Evolutionary conservation across 2,329 filamentous ascomycete species (phyloP).

Genomic region (Fusarium miscanthi): DNA sequence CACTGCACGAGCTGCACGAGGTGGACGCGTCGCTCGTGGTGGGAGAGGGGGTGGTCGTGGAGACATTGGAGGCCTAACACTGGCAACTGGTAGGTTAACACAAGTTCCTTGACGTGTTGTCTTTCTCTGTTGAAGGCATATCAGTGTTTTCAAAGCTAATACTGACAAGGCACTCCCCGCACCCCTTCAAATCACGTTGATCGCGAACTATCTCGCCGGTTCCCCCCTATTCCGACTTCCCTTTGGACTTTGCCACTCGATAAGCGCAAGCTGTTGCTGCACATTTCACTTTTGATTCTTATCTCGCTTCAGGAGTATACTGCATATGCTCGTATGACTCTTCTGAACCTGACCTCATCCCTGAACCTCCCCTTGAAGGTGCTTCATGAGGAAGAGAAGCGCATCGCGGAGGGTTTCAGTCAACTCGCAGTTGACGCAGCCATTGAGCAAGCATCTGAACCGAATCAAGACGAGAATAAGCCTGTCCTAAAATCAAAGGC

Average conservation of each 20-base stretch:
- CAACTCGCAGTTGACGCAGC: conserved; percentile 70
- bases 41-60: conserved; percentile 47
- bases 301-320: conserved; percentile 83
- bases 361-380: conserved; percentile 73
- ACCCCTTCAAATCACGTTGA: conserved; percentile 58
- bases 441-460: conserved; percentile 46
- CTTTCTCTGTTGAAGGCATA: background rate
- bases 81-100: conserved; percentile 51
- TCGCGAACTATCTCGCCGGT: conserved; percentile 60
- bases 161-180: conserved; percentile 51
- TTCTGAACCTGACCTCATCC: conserved; percentile 77
- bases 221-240: conserved; percentile 69
- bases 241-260: conserved; percentile 69
- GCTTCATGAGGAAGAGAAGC: conserved; percentile 77
- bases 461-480: conserved; percentile 68
- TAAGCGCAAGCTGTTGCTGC: conserved; percentile 74
- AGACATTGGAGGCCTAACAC: conserved; percentile 43
- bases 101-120: background rate
- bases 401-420: conserved; percentile 79
- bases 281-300: conserved; percentile 77
- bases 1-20: conserved; percentile 42
- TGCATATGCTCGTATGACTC: conserved; percentile 76
- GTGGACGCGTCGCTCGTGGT: conserved; percentile 48
- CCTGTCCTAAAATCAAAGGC: conserved; percentile 77
- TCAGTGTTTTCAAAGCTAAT: conserved; percentile 13